Evolutionary conservation across 2,329 filamentous ascomycete species (phyloP).

Genomic region (Fusarium sp.): DNA sequence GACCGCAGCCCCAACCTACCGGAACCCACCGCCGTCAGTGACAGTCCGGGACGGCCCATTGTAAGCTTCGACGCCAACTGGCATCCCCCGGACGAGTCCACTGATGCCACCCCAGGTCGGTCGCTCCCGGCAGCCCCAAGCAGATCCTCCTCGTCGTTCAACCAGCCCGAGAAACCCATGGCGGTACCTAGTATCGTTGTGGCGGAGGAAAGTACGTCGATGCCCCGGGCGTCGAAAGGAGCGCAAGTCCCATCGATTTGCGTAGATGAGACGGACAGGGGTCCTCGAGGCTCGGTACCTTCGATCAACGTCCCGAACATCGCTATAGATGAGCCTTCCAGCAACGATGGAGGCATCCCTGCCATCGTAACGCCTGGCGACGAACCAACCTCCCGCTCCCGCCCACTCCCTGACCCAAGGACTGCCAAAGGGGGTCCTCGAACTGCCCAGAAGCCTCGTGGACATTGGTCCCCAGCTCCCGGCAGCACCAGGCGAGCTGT

Average conservation of each 20-base stretch:
- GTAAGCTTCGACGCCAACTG: constrained; percentile 94
- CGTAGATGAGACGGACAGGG: constrained; percentile 47
- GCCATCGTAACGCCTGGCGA: constrained; percentile 61
- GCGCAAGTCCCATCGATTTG: constrained; percentile 52
- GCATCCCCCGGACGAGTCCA: constrained; percentile 75
- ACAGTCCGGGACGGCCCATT: constrained; percentile 90
- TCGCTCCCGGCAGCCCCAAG: constrained; percentile 46
- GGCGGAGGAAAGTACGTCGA: constrained; percentile 59
- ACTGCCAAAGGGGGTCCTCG: constrained; percentile 47
- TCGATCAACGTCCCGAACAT: constrained; percentile 63
- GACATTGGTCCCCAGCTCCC: constrained; percentile 70
- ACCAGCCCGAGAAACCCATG: constrained; percentile 51
- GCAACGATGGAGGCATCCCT: constrained; percentile 52
- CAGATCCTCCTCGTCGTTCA: constrained; percentile 42
- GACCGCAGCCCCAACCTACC: constrained; percentile 89
- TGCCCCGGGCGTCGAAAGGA: constrained; percentile 45
- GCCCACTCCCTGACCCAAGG: constrained; percentile 60
- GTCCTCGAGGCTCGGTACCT: constrained; percentile 45
- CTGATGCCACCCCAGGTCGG: constrained; percentile 71
- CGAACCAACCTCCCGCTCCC: constrained; percentile 38
- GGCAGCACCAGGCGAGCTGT: constrained; percentile 63
- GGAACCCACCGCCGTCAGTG: constrained; percentile 89
- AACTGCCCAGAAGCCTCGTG: constrained; percentile 55
- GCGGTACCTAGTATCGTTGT: constrained; percentile 66
- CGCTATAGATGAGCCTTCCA: constrained; percentile 50